Base-by-base conservation (phyloP, 2,329 filamentous ascomycete genomes). In the Talaromyces funiculosus region DNA sequence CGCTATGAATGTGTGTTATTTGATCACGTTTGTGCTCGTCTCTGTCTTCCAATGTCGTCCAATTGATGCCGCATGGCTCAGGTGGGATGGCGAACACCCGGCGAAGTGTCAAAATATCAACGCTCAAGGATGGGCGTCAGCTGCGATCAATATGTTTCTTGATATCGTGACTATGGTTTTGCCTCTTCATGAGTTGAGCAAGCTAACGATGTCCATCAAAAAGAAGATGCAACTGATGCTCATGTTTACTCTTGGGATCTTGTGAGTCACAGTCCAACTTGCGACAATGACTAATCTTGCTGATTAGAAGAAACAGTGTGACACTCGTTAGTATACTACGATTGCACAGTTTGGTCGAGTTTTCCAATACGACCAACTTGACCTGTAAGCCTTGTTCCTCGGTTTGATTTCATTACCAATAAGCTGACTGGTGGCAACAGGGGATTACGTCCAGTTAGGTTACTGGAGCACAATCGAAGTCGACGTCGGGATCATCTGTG, bases 311-410 rank as follows among this genome's bases (percentile, higher is more conserved):
- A 20, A 20, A 20, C n/a, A 79, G 75, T 57, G 75, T 78, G 40
- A 80, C 76, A 2, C 62, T 80, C n/a, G 70, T 80, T 62, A 78
- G 75, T 59, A 72, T 77, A 53, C 66, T 81, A 29, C 76, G 78
- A n/a, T 68, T 81, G 3, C 69, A 72, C 10, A 75, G 74, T 6
- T 71, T 80, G 18, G 72, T 80, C 51, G 63, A 67, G 45, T 80
- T 80, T 62, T 75, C 73, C 9, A 71, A 67, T 37, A 78, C 77
- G 2, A 47, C 64, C 1, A 80, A 81, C 63, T 65, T 76, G 1
- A 76, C 73, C 3, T 75, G 72, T 73, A 61, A 59, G 61, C 57
- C 51, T n/a, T 29, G 31, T 18, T 40, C n/a, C 38, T 40, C 10
- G 9, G 4, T 20, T 20, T 10, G n/a, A 40, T 40, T 10, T 20